These are phyloP conservation scores for Chaetomium sp. DNA, from an alignment of 2,329 filamentous ascomycete species.

Conservation along the genomic window DNA sequence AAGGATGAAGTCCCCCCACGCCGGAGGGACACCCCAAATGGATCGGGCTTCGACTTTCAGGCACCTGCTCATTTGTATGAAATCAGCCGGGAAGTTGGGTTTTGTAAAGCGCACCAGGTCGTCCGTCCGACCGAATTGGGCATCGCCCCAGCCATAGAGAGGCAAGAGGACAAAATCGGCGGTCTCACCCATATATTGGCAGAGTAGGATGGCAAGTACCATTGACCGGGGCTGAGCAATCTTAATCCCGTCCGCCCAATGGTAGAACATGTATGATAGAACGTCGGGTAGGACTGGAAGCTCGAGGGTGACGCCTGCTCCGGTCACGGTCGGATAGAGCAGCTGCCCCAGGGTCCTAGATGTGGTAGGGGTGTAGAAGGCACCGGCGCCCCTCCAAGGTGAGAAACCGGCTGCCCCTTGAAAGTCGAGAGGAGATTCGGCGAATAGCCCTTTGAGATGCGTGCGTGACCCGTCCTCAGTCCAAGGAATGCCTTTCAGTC, in stretches of 20 bases:
- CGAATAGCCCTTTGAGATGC: slow-evolving; percentile 1
- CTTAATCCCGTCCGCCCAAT: background rate
- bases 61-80: too few relatives aligned
- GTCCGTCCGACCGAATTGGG: background rate
- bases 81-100: too few relatives aligned
- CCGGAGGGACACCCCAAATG: too few relatives aligned
- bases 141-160: background rate
- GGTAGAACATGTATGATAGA: background rate
- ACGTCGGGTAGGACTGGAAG: background rate
- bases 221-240: background rate
- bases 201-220: background rate
- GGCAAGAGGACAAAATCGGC: background rate
- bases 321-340: background rate
- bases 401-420: background rate
- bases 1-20: too few relatives aligned
- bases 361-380: background rate
- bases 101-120: background rate
- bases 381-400: slow-evolving; percentile 1
- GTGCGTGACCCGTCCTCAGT: background rate
- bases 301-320: background rate
- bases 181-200: background rate
- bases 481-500: slow-evolving; percentile 1
- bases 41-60: too few relatives aligned
- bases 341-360: background rate
- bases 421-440: slow-evolving; percentile 20